Evolutionary conservation across 164 flowering plant genomes (phyloP), one percentile per base, ranked within the genome.

Genomic region (Aristolochia californica): DNA sequence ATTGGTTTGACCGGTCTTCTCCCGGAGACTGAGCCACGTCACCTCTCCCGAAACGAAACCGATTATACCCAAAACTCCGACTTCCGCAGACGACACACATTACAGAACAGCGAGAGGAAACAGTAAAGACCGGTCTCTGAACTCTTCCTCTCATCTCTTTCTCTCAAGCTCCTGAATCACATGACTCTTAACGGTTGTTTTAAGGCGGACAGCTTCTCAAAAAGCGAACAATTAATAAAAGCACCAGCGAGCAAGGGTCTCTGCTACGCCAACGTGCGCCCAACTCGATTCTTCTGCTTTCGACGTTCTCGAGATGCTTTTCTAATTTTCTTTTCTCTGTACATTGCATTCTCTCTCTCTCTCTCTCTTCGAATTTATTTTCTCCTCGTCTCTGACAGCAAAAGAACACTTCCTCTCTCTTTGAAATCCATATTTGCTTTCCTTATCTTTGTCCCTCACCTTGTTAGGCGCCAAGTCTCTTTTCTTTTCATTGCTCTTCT

Each of bases 1-100:
- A n/a, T 28, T 0, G 57, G 38, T 64, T 64, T 69, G 72, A 69
- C 72, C 56, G 47, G 40, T 34, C 52, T 57, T 64, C 50, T 55
- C 48, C 43, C 2, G 24, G n/a, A 56, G 60, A 30, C 21, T 15
- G 52, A 44, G 55, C 58, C 65, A 23, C 23, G 27, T 57, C 62
- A n/a, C 55, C 40, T 52, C 45, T 52, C 52, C 51, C 56, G 34
- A 34, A 34, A 7, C 40, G 10, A 34, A 34, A 34, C 58, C 44
- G 20, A 12, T 43, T n/a, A n/a, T 47, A n/a, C 17, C 43, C 18
- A 62, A 25, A 20, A 21, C 58, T 61, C 20, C 51, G 64, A 53
- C 50, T 43, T 8, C 30, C 18, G 20, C 4, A 22, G 21, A 18
- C 30, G 26, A 51, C 15, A n/a, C 0, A 18, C 3, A 5, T 10